phyloP scores from a whole-genome alignment of 2,329 filamentous ascomycete genomes.

The Curvularia verruculosa region DNA sequence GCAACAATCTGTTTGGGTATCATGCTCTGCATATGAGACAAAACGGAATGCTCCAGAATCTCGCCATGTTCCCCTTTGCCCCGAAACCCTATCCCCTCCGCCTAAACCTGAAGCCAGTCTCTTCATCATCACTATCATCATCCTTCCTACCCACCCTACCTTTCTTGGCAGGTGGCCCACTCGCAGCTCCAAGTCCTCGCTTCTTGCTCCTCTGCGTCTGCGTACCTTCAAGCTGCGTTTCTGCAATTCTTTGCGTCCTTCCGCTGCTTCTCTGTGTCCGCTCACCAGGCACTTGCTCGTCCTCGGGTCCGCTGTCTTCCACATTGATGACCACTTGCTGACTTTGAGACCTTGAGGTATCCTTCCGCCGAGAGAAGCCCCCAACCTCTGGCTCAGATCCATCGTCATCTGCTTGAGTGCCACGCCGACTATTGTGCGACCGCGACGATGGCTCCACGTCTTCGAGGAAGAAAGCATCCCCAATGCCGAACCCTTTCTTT shows the following conservation, averaged over 20 bases:
- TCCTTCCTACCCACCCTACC: conserved; percentile 32
- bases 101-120: conserved; percentile 62
- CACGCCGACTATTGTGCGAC: conserved; percentile 20
- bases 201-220: conserved; percentile 39
- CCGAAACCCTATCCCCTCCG: conserved; percentile 23
- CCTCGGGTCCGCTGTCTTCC: conserved; percentile 41
- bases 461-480: conserved; percentile 78
- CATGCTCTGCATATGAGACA: conserved; percentile 1
- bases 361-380: conserved; percentile 37
- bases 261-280: conserved; percentile 34
- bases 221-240: conserved; percentile 42
- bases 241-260: conserved; percentile 32
- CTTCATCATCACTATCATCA: conserved; percentile 64
- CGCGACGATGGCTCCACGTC: conserved; percentile 27
- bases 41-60: not conserved
- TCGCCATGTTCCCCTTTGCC: not conserved
- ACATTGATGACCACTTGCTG: conserved; percentile 35
- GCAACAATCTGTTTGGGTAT: conserved; percentile 9
- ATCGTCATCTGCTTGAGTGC: conserved; percentile 19
- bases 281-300: conserved; percentile 27
- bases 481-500: conserved; percentile 73
- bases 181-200: conserved; percentile 31
- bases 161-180: conserved; percentile 39
- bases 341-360: conserved; percentile 10
- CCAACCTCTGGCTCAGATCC: conserved; percentile 39